phyloP scores from a whole-genome alignment of 805 yeast genomes.

The Saccharomycopsis fodiens region DNA sequence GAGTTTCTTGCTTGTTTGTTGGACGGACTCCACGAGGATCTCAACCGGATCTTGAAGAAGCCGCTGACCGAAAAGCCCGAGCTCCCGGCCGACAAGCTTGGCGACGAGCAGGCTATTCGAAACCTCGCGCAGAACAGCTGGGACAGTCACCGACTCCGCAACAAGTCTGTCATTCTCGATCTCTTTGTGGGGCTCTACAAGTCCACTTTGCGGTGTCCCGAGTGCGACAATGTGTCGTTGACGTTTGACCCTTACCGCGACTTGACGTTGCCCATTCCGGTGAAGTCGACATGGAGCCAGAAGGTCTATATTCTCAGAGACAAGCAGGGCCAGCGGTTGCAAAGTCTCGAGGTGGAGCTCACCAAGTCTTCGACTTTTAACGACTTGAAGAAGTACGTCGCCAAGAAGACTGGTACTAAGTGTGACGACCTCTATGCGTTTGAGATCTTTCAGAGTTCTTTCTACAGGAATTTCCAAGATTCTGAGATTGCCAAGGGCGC shows the following conservation, averaged over 20 bases:
- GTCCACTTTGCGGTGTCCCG: slow-evolving; percentile 85
- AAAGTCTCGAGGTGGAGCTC: slow-evolving; percentile 62
- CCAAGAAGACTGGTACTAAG: slow-evolving; percentile 31
- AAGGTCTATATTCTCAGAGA: slow-evolving; percentile 44
- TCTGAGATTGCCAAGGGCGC: slow-evolving; percentile 42
- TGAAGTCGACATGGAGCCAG: slow-evolving; percentile 63
- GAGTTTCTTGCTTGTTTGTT: slow-evolving; percentile 82
- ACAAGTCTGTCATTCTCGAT: slow-evolving; percentile 79
- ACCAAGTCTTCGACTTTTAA: slow-evolving; percentile 54
- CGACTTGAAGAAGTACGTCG: slow-evolving; percentile 56
- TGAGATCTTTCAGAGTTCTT: slow-evolving; percentile 59
- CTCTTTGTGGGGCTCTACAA: slow-evolving; percentile 86
- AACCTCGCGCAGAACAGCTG: slow-evolving; percentile 69
- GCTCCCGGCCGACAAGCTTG: slow-evolving; percentile 47
- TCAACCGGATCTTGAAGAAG: slow-evolving; percentile 73
- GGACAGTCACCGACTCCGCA: slow-evolving; percentile 70
- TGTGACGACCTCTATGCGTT: slow-evolving; percentile 35
- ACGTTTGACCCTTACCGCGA: slow-evolving; percentile 95
- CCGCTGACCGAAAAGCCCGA: slow-evolving; percentile 91
- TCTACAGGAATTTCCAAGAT: slow-evolving; percentile 63
- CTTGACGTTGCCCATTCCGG: slow-evolving; percentile 82
- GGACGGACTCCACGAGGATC: slow-evolving; percentile 88
- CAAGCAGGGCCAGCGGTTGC: slow-evolving; percentile 46
- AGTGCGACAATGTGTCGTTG: slow-evolving; percentile 67
- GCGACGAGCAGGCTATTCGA: slow-evolving; percentile 44